These are phyloP conservation scores for Kappamyces sp. DNA, from an alignment of 192 early-diverging fungal species.

Conservation along the genomic window DNA sequence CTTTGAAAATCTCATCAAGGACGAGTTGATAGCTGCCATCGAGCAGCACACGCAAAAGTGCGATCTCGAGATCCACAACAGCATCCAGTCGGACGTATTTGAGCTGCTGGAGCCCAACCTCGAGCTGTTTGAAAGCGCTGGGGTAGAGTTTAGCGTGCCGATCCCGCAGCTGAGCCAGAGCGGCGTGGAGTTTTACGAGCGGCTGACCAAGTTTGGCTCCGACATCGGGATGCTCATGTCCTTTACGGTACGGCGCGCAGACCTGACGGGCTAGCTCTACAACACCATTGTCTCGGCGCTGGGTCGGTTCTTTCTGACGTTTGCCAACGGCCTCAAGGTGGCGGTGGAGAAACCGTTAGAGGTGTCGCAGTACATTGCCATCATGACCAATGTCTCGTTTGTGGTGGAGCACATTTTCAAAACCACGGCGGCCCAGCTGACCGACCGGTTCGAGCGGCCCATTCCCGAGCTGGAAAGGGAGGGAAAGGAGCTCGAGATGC, in stretches of 20 bases:
- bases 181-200: conserved; percentile 61
- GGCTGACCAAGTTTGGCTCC: conserved; percentile 66
- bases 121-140: conserved; percentile 2
- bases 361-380: conserved; percentile 35
- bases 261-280: conserved; percentile 49
- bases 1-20: conserved; percentile 71
- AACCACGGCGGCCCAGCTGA: conserved; percentile 49
- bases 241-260: conserved; percentile 43
- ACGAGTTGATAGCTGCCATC: conserved; percentile 67
- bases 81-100: conserved; percentile 66
- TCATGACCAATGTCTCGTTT: conserved; percentile 44
- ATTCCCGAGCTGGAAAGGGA: conserved; percentile 69
- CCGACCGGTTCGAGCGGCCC: conserved; percentile 65
- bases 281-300: conserved; percentile 60
- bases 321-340: conserved; percentile 52
- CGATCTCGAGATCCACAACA: conserved; percentile 56
- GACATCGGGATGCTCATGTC: conserved; percentile 67
- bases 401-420: conserved; percentile 57
- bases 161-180: conserved; percentile 47
- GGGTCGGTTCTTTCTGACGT: conserved; percentile 57
- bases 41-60: conserved; percentile 60
- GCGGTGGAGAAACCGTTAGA: conserved; percentile 37
- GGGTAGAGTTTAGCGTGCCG: conserved; percentile 16
- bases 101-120: conserved; percentile 4
- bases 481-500: not conserved